These are phyloP conservation scores for Leccinum subgranulosum DNA, from an alignment of 768 basidiomycete species.

Conservation along the genomic window DNA sequence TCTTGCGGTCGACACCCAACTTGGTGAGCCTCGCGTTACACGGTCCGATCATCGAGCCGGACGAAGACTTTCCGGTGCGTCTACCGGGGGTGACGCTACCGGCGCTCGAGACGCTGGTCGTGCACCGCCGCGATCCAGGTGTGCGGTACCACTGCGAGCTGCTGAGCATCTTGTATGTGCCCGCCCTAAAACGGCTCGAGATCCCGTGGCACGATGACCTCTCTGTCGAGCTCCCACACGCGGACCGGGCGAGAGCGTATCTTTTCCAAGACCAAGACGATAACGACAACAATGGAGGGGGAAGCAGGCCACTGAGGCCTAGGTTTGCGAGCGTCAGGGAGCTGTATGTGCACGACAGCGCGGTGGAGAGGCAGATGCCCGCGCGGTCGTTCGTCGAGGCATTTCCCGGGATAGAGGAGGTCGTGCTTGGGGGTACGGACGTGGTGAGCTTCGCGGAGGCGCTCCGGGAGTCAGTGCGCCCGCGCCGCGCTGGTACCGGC, in stretches of 20 bases:
- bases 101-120: conserved; percentile 10
- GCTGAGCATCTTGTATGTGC: conserved; percentile 7
- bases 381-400: conserved; percentile 14
- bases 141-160: conserved; percentile 15
- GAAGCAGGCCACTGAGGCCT: not conserved
- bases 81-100: conserved; percentile 5
- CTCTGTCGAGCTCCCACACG: not conserved
- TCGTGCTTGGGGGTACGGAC: conserved; percentile 14
- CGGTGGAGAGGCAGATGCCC: conserved; percentile 6
- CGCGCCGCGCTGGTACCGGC: not conserved
- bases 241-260: conserved; percentile 6
- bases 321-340: conserved; percentile 9
- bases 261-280: conserved; percentile 1
- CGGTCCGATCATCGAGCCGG: conserved; percentile 14
- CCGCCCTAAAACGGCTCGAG: conserved; percentile 12
- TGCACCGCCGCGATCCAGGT: conserved; percentile 14
- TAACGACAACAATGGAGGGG: not conserved
- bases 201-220: conserved; percentile 20
- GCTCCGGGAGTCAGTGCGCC: conserved; percentile 8
- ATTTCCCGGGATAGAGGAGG: conserved; percentile 15
- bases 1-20: conserved; percentile 9
- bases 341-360: conserved; percentile 14
- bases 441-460: conserved; percentile 10
- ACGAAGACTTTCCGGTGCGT: conserved; percentile 6
- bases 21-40: conserved; percentile 10